phyloP scores from a whole-genome alignment of 306 rosid species.

The Lablab purpureus region DNA sequence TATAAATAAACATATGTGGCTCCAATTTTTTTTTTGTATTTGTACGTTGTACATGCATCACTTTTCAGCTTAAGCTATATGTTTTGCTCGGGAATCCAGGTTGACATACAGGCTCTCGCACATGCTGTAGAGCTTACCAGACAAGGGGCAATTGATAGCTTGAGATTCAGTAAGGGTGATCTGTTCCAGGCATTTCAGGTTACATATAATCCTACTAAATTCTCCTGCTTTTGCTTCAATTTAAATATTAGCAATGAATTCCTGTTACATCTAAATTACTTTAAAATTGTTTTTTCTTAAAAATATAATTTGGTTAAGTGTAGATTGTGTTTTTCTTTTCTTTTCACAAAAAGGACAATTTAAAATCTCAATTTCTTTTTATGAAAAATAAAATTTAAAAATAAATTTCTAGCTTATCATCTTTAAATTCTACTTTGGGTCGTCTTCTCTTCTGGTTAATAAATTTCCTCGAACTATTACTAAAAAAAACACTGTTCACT shows the following conservation, averaged over 20 bases:
- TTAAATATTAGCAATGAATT: slow-evolving; percentile 8
- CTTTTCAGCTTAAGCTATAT: slow-evolving; percentile 32
- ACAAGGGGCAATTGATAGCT: slow-evolving; percentile 98
- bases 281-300: neutral
- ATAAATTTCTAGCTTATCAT: slow-evolving; percentile 10
- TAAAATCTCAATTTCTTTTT: neutral
- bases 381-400: neutral
- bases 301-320: neutral
- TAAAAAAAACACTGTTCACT: neutral
- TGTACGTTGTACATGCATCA: slow-evolving; percentile 14
- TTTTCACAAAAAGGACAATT: neutral
- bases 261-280: neutral
- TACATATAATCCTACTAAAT: slow-evolving; percentile 29
- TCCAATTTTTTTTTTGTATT: neutral
- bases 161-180: slow-evolving; percentile 96
- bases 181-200: slow-evolving; percentile 97
- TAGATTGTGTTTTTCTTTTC: neutral
- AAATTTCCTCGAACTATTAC: slow-evolving; percentile 20
- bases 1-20: neutral
- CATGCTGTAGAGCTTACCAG: slow-evolving; percentile 99
- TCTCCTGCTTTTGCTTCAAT: slow-evolving; percentile 23
- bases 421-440: slow-evolving; percentile 29
- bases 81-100: slow-evolving; percentile 66
- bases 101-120: slow-evolving; percentile 97
- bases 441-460: neutral